phyloP scores from a whole-genome alignment of 805 yeast species.

The Hanseniaspora nectarophila region DNA sequence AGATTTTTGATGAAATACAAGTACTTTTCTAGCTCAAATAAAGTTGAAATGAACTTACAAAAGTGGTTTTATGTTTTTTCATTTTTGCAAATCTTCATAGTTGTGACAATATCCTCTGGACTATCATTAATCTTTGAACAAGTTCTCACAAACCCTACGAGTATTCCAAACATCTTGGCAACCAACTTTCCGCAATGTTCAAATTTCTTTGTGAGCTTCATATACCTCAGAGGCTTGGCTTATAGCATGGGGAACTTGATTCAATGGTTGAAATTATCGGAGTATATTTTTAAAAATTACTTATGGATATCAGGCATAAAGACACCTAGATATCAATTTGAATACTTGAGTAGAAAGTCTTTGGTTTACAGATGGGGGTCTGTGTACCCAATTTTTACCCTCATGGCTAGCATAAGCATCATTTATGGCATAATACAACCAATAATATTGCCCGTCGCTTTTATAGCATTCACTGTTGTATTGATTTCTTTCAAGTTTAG shows the following conservation, averaged over 20 bases:
- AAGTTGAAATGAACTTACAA: conserved; percentile 60
- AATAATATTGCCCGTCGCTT: conserved; percentile 49
- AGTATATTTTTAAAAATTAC: conserved; percentile 27
- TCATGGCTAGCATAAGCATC: conserved; percentile 64
- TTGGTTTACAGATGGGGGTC: conserved; percentile 60
- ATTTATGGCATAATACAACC: conserved; percentile 76
- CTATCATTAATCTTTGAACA: conserved; percentile 50
- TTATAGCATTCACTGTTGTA: conserved; percentile 45
- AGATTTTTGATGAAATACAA: conserved; percentile 42
- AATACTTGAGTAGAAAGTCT: conserved; percentile 35
- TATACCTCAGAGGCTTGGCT: conserved; percentile 62
- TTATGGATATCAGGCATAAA: conserved; percentile 24
- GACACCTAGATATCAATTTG: conserved; percentile 51
- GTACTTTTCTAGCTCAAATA: conserved; percentile 50
- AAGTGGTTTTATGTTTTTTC: conserved; percentile 66
- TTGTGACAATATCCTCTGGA: conserved; percentile 76
- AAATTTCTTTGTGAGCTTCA: conserved; percentile 69
- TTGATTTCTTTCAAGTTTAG: conserved; percentile 61
- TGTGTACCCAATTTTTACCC: conserved; percentile 61
- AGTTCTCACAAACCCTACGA: conserved; percentile 55
- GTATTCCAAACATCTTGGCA: conserved; percentile 62
- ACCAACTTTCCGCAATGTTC: conserved; percentile 75
- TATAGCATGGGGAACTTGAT: conserved; percentile 62
- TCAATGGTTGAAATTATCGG: conserved; percentile 42
- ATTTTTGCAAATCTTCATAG: conserved; percentile 72